Evolutionary conservation across 495 filamentous ascomycete genomes (phyloP), one percentile per base, ranked within the genome.

Genomic region (Lepraria neglecta): DNA sequence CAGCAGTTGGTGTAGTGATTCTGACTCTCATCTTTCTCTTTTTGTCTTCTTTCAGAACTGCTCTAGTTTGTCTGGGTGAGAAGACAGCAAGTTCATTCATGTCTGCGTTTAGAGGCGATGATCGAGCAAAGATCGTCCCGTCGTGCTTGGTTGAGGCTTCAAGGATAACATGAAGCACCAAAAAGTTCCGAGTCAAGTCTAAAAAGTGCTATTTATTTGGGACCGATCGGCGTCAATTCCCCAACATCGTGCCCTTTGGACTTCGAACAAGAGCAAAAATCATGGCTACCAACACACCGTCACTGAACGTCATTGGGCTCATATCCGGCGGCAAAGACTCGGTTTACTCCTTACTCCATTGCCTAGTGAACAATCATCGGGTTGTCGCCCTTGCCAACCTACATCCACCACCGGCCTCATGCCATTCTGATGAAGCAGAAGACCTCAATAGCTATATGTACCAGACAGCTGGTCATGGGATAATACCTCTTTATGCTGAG

Each of bases 381-480:
- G 81, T 97, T 59, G 81, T 96, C 59, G 94, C 95, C 6, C 75
- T 97, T 15, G 95, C 89, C 40, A 98, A 97, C 71, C 78, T 98
- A 9, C 80, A 90, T 69, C 91, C 94, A 21, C 68, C 72, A 68
- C n/a, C 58, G 55, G 21, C 62, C 63, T 58, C 55, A 47, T 56
- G 33, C 31, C 17, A 14, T 10, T 24, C 44, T 15, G 14, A 45
- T 12, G 31, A 48, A 35, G 19, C 61, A 56, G 63, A 58, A 19
- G 91, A 95, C 73, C 80, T 94, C 65, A 87, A 98, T 74, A 95
- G 90, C 78, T 96, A 90, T 84, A 97, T 98, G 94, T 98, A 97
- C 79, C 94, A 98, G 76, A 97, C 95, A 1, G 88, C 95, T 56
- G 94, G 94, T 44, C 92, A 97, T 74, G 78, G 78, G 56, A 74